These are phyloP conservation scores for sunflower (Helianthus annuus) DNA, from an alignment of 129 eudicot genomes.

Conservation along the genomic window HanXRQr2.0-SUNRISE NC_035446.2:111964479-111964978, in stretches of 20 bases:
- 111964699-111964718: slow-evolving; percentile 97
- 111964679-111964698: slow-evolving; percentile 93
- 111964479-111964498: no score
- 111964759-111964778: slow-evolving; percentile 96
- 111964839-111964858: slow-evolving; percentile 49
- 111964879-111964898: slow-evolving; percentile 87
- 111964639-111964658: slow-evolving; percentile 9
- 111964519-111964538: no score
- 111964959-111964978: slow-evolving; percentile 34
- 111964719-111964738: slow-evolving; percentile 91
- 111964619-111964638: no score
- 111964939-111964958: slow-evolving; percentile 60
- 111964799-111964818: not conserved
- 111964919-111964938: slow-evolving; percentile 76
- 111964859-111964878: slow-evolving; percentile 98
- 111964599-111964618: no score
- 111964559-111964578: no score
- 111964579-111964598: no score
- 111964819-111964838: slow-evolving; percentile 6
- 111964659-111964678: slow-evolving; percentile 32
- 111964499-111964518: no score
- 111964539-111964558: no score
- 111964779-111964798: slow-evolving; percentile 45
- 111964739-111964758: slow-evolving; percentile 97
- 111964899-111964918: slow-evolving; percentile 84